These are phyloP conservation scores for Teratosphaeria epicoccoides DNA, from an alignment of 2,329 filamentous ascomycete genomes.

Conservation along the genomic window DNA sequence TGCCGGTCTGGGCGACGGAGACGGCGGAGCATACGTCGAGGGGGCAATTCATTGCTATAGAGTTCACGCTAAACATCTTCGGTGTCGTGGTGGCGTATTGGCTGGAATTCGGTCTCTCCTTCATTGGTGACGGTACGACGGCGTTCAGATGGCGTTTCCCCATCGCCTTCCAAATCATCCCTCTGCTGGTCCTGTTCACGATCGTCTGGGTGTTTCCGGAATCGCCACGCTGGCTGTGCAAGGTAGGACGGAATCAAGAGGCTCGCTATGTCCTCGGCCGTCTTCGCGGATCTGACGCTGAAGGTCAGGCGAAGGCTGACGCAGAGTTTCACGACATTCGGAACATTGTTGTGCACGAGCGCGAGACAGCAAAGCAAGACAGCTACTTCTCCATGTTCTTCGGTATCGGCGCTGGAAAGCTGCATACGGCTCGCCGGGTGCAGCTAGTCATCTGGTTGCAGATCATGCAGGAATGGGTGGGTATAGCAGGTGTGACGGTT, in stretches of 20 bases:
- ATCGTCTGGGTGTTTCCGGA: conserved; percentile 59
- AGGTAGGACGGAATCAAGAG: conserved; percentile 56
- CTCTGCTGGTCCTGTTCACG: conserved; percentile 46
- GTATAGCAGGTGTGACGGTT: conserved; percentile 22
- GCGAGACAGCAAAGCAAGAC: conserved; percentile 22
- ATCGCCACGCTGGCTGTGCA: conserved; percentile 54
- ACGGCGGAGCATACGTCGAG: conserved; percentile 57
- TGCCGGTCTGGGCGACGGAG: conserved; percentile 62
- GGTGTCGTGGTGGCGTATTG: conserved; percentile 43
- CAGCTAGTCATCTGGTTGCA: conserved; percentile 32
- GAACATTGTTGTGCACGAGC: conserved; percentile 51
- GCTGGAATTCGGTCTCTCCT: conserved; percentile 26
- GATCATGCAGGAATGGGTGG: conserved; percentile 30
- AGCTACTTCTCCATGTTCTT: conserved; percentile 26
- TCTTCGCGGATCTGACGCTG: conserved; percentile 46
- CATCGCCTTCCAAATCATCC: conserved; percentile 59
- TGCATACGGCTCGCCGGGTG: conserved; percentile 27
- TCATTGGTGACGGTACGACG: conserved; percentile 13
- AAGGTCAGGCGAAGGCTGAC: conserved; percentile 37
- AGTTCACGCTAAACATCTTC: conserved; percentile 64
- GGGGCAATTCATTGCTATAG: conserved; percentile 52
- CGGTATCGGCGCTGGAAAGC: conserved; percentile 21
- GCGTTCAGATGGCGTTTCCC: conserved; percentile 48
- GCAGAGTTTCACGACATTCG: conserved; percentile 59
- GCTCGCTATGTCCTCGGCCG: conserved; percentile 53